These are phyloP conservation scores for Nakaseomyces glabratus DNA, from an alignment of 1,139 yeast species.

Conservation along the genomic window DNA sequence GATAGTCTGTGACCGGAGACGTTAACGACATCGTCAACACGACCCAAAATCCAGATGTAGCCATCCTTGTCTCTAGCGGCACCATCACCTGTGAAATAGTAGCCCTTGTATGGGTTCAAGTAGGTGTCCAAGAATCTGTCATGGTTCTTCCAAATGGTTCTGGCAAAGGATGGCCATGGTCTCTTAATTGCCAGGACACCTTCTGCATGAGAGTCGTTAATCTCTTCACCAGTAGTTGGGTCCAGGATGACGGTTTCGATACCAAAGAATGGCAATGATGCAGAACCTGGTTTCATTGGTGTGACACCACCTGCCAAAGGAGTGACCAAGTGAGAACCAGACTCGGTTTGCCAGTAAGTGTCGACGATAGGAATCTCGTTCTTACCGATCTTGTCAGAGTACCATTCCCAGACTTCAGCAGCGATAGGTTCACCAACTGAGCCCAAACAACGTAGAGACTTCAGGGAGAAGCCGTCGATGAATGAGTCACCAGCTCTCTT, in stretches of 20 bases:
- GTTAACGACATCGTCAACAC: conserved; percentile 77
- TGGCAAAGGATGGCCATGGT: conserved; percentile 74
- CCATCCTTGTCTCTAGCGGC: conserved; percentile 75
- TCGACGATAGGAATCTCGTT: conserved; percentile 66
- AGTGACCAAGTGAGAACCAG: conserved; percentile 64
- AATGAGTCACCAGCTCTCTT: conserved; percentile 72
- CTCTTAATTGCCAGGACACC: conserved; percentile 66
- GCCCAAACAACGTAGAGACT: conserved; percentile 63
- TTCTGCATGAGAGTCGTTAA: conserved; percentile 53
- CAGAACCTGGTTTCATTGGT: conserved; percentile 73
- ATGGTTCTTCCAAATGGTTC: conserved; percentile 68
- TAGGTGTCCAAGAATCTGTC: conserved; percentile 62
- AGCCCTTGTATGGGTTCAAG: conserved; percentile 57
- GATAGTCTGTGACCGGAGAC: conserved; percentile 75
- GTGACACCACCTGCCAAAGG: conserved; percentile 57
- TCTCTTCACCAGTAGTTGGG: conserved; percentile 62
- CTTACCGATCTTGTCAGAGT: conserved; percentile 68
- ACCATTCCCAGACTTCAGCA: conserved; percentile 92
- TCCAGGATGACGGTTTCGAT: conserved; percentile 60
- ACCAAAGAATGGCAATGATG: conserved; percentile 72
- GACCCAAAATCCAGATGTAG: conserved; percentile 69
- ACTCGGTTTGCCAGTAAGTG: conserved; percentile 81
- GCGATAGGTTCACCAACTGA: conserved; percentile 93
- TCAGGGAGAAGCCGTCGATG: conserved; percentile 55
- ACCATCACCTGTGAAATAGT: conserved; percentile 75